These are phyloP conservation scores for Tulasnella sp. DNA, from an alignment of 768 basidiomycete genomes.

Conservation along the genomic window DNA sequence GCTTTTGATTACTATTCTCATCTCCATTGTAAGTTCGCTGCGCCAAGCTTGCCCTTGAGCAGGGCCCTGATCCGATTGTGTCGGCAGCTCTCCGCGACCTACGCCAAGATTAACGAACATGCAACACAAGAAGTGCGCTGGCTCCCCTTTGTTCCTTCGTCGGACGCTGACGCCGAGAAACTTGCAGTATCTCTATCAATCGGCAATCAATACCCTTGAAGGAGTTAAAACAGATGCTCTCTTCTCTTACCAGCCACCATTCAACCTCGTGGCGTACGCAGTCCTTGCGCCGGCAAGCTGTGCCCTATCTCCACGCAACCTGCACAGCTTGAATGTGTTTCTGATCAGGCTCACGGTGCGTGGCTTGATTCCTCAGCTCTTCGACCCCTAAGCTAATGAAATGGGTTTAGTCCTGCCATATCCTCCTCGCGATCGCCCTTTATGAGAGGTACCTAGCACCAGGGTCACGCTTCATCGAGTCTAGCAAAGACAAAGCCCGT, in stretches of 20 bases:
- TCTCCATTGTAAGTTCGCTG: slow-evolving; percentile 45
- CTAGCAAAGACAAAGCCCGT: slow-evolving; percentile 42
- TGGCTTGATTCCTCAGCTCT: background rate
- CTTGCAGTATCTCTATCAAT: slow-evolving; percentile 72
- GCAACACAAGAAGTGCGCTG: slow-evolving; percentile 46
- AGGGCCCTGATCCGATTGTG: no score
- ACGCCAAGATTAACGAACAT: slow-evolving; percentile 31
- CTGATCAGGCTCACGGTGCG: slow-evolving; percentile 69
- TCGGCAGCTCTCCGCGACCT: slow-evolving; percentile 12
- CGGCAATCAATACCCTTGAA: slow-evolving; percentile 77
- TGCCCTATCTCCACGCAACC: slow-evolving; percentile 57
- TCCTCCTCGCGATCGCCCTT: slow-evolving; percentile 59
- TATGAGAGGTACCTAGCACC: slow-evolving; percentile 66
- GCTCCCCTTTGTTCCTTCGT: no score
- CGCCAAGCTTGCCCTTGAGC: no score
- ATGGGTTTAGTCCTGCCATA: slow-evolving; percentile 53
- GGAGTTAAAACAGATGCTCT: slow-evolving; percentile 84
- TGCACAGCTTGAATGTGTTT: slow-evolving; percentile 81
- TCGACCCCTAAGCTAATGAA: slow-evolving; percentile 2
- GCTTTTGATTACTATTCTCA: slow-evolving; percentile 72
- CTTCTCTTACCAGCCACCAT: slow-evolving; percentile 87
- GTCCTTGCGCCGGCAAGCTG: slow-evolving; percentile 73
- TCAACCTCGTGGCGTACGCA: slow-evolving; percentile 71
- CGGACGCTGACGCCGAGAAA: no score
- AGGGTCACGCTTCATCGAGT: slow-evolving; percentile 41